Percentiles rank a stretch among this genome's conserved stretches.
Evolutionary conservation across 23 red algal genomes (phyloP).

Genomic region (Gracilaria vermiculophylla): DNA sequence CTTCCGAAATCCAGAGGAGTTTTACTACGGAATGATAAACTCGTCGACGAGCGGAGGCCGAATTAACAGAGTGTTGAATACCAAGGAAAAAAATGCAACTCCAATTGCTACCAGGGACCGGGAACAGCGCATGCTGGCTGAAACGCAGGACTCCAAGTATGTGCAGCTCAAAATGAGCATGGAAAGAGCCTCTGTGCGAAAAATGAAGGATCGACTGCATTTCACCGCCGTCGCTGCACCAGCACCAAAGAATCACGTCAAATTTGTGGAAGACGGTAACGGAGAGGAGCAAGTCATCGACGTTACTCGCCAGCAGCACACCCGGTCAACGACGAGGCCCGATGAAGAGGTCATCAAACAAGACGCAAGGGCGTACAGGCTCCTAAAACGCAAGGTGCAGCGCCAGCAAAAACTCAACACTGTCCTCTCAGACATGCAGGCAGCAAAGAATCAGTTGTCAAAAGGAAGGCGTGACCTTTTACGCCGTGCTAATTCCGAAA

Average conservation of each 20-base stretch:
- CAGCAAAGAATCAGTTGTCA: conserved; percentile 21
- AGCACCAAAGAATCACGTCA: not conserved
- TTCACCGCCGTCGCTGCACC: not conserved
- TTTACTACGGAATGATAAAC: conserved; percentile 86
- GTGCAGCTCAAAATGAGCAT: conserved; percentile 46
- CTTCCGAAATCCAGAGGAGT: conserved; percentile 96
- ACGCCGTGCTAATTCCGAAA: conserved; percentile 30
- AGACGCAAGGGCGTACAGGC: conserved; percentile 22
- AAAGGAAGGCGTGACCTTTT: conserved; percentile 45
- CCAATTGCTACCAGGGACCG: not conserved
- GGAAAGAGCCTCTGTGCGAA: conserved; percentile 41
- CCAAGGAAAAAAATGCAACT: conserved; percentile 39
- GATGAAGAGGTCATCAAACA: not conserved
- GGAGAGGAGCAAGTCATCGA: not conserved
- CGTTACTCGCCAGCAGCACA: not conserved
- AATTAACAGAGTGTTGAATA: conserved; percentile 2
- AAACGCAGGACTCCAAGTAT: conserved; percentile 63
- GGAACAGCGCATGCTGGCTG: conserved; percentile 48
- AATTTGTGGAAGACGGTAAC: conserved; percentile 29
- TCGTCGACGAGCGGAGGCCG: conserved; percentile 17
- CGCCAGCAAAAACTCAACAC: conserved; percentile 29
- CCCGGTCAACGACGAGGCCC: too few relatives aligned
- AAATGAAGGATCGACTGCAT: conserved; percentile 48
- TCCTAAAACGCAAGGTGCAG: conserved; percentile 11
- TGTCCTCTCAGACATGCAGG: conserved; percentile 41